Base-by-base conservation (phyloP, 805 yeast species). In the Saccharomycopsis fibuligera region DNA sequence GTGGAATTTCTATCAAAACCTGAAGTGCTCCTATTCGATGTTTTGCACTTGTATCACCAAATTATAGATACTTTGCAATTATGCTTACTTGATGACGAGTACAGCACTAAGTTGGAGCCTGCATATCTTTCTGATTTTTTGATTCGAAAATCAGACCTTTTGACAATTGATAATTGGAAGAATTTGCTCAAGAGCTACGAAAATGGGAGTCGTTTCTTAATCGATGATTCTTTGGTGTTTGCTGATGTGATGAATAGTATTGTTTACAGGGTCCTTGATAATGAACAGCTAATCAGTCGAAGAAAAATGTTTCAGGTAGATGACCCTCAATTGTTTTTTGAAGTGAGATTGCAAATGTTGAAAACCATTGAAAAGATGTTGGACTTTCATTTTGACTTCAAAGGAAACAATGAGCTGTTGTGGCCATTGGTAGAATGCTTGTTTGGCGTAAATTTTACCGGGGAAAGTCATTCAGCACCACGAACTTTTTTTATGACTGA, bases 361-460 rank as follows among this genome's bases (percentile, higher is more conserved):
- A 17, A 44, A 21, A 33, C 43, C 21, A 16, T 51, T 5, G 24
- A 23, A 17, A 40, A 23, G 5, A 39, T 49, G 35, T 31, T 40
- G 23, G 43, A 47, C 16, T 40, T 35, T 27, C 44, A 51, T 35
- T 51, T 39, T 44, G 48, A 47, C 37, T 44, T 44, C 17, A 33
- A 48, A 12, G 51, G 51, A 6, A 23, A 48, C 29, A 41, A 48
- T 44, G 45, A 37, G 8, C 12, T n/a, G 21, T 21, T 49, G 10
- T 43, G 48, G 54, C 48, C 47, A 9, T 44, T 51, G 35, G 35
- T 51, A 21, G 6, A 14, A n/a, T 43, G 43, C 24, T 36, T 51
- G 22, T 51, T 51, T 51, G 54, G 54, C 9, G 23, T 24, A 10
- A 27, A 3, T 24, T 22, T 16, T n/a, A n/a, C 25, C 14, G 21